These are phyloP conservation scores for Pythium insidiosum DNA, from an alignment of 352 stramenopile genomes.

Conservation along the genomic window DNA sequence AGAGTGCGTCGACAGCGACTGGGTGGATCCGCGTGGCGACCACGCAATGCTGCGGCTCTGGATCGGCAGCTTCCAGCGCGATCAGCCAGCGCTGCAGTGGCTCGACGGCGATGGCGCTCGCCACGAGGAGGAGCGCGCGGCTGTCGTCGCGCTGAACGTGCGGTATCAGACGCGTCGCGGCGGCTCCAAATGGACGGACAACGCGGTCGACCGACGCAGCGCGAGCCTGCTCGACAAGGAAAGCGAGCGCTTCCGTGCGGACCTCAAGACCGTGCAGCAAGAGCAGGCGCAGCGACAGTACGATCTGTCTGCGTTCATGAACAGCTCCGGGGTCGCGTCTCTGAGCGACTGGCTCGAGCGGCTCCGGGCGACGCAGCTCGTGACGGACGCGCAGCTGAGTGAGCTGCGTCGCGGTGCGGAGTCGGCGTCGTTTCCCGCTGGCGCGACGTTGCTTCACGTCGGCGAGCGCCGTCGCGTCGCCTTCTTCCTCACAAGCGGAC, in stretches of 20 bases:
- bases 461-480: constrained; percentile 30
- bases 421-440: constrained; percentile 9
- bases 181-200: background rate
- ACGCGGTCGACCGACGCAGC: constrained; percentile 17
- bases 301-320: constrained; percentile 33
- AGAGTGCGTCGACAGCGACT: constrained; percentile 50
- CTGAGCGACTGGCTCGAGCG: constrained; percentile 16
- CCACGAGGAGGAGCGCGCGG: background rate
- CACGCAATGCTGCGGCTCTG: constrained; percentile 41
- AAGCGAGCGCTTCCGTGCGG: constrained; percentile 23
- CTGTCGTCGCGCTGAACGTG: constrained; percentile 5
- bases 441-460: constrained; percentile 28
- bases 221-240: constrained; percentile 42
- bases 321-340: constrained; percentile 11
- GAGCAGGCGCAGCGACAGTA: background rate
- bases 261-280: constrained; percentile 22
- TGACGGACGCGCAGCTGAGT: constrained; percentile 5
- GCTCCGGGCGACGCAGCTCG: constrained; percentile 3
- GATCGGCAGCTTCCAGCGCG: constrained; percentile 55
- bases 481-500: constrained; percentile 36
- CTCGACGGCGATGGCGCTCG: constrained; percentile 5
- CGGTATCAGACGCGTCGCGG: background rate
- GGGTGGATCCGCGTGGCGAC: constrained; percentile 34
- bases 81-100: constrained; percentile 49
- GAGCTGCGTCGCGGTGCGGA: constrained; percentile 8